Base-by-base conservation (phyloP, 192 early-diverging fungal species). In the Coemansia sp. region DNA sequence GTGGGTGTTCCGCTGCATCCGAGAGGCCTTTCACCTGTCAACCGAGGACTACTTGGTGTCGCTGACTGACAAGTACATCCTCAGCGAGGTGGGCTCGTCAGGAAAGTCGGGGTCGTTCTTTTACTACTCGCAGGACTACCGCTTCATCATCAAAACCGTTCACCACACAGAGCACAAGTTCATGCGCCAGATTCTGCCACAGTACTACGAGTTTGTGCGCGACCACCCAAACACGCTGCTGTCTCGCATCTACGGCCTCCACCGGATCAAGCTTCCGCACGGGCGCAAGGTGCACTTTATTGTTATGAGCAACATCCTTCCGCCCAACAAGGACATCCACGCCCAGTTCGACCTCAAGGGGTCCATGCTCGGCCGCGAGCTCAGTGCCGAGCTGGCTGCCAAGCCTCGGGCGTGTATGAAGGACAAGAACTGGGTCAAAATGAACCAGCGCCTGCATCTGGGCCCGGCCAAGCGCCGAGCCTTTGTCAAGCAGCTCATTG, bases 61-160 rank as follows among this genome's bases (percentile, higher is more conserved):
- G 2, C 84, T 98, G 57, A 98, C 96, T 0, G 94, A 92, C 78
- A 96, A 97, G 86, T 98, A 97, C 86, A 94, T 98, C 40, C 88
- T 99, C 0, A 97, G 94, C 20, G 97, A 98, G 80, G 82, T 97
- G 6, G 92, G 92, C 15, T 96, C 94, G 27, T 92, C 98, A 16
- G 98, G 98, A 41, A 98, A 98, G 79, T 94, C 91, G 68, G 97
- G 97, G 24, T 92, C 90, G 65, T 98, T 98, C 85, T 98, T 99
- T 77, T 99, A 97, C 86, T 99, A 94, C 84, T 97, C 96, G 36
- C 90, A 94, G 66, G 98, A 99, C 87, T 97, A 96, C 81, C 90
- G 96, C 13, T 98, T 95, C 81, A 99, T 99, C 74, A 99, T 99
- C 88, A 99, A 99, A 73, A 98, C 97, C 2, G 95, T 98, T 68